These are phyloP conservation scores for Eutrema salsugineum DNA, from an alignment of 441 rosid species.

Conservation along the genomic window DNA sequence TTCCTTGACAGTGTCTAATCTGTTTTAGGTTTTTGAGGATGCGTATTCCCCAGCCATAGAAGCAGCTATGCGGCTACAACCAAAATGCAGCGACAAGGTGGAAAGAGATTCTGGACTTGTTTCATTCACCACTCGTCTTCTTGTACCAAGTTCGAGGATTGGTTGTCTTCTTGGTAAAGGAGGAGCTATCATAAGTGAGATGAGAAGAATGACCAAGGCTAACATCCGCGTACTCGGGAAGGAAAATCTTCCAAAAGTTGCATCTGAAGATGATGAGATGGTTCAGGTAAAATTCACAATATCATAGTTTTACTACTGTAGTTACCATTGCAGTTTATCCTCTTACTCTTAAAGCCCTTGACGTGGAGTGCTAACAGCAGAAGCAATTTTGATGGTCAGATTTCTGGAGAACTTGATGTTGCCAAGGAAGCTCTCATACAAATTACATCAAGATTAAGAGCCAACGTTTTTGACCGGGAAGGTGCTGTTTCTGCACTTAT, in stretches of 20 bases:
- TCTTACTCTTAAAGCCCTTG: not conserved
- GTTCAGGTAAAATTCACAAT: constrained; percentile 61
- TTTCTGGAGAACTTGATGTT: constrained; percentile 88
- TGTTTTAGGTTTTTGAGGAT: constrained; percentile 69
- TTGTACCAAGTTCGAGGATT: constrained; percentile 90
- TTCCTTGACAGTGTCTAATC: constrained; percentile 3
- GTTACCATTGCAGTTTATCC: not conserved
- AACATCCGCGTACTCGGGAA: constrained; percentile 87
- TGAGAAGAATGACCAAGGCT: constrained; percentile 86
- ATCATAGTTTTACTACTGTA: constrained; percentile 7
- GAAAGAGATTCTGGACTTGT: constrained; percentile 93
- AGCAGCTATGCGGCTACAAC: constrained; percentile 87
- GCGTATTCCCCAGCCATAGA: constrained; percentile 81
- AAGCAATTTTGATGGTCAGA: constrained; percentile 44
- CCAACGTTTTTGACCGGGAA: constrained; percentile 87
- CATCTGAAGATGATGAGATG: constrained; percentile 92
- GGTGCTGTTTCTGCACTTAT: constrained; percentile 68
- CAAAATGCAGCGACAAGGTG: constrained; percentile 86
- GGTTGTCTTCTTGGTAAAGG: constrained; percentile 98
- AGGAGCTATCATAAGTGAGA: constrained; percentile 86
- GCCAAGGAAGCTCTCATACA: constrained; percentile 95
- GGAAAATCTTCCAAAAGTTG: constrained; percentile 89
- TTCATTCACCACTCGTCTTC: constrained; percentile 84
- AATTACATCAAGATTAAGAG: constrained; percentile 75
- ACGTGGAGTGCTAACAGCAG: not conserved